phyloP scores from a whole-genome alignment of 2,329 filamentous ascomycete genomes.

The Microdochium paspali region DNA sequence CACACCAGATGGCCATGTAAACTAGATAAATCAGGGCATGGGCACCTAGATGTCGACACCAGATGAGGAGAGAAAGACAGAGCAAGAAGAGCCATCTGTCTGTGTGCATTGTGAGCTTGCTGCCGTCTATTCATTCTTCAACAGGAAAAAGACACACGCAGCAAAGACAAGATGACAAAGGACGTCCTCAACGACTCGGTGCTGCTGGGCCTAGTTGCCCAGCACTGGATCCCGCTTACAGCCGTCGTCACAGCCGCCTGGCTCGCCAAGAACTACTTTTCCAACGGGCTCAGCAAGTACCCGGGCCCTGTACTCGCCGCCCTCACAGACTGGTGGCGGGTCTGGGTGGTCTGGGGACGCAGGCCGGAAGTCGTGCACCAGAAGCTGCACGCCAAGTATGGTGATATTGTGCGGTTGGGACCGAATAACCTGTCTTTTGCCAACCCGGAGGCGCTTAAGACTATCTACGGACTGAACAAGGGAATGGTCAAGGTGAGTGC shows the following conservation, averaged over 20 bases:
- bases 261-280: constrained; percentile 37
- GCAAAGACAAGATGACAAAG: constrained; percentile 3
- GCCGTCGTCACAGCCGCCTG: constrained; percentile 24
- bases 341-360: constrained; percentile 56
- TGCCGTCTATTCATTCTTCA: neutral
- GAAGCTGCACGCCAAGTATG: constrained; percentile 59
- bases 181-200: constrained; percentile 23
- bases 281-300: constrained; percentile 56
- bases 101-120: neutral
- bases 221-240: constrained; percentile 33
- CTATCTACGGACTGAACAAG: constrained; percentile 76
- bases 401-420: constrained; percentile 65
- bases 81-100: too few species aligned
- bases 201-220: constrained; percentile 20
- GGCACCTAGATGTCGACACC: neutral
- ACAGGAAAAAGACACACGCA: neutral
- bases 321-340: constrained; percentile 64
- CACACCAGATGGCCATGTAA: neutral
- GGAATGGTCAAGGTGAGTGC: constrained; percentile 61
- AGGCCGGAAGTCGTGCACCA: constrained; percentile 60
- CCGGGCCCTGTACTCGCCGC: constrained; percentile 64
- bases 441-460: constrained; percentile 62
- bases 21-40: neutral
- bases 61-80: too few species aligned
- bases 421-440: constrained; percentile 68